Evolutionary conservation across 306 rosid genomes (phyloP).

Genomic region (Cyclanthera cordifolia): DNA sequence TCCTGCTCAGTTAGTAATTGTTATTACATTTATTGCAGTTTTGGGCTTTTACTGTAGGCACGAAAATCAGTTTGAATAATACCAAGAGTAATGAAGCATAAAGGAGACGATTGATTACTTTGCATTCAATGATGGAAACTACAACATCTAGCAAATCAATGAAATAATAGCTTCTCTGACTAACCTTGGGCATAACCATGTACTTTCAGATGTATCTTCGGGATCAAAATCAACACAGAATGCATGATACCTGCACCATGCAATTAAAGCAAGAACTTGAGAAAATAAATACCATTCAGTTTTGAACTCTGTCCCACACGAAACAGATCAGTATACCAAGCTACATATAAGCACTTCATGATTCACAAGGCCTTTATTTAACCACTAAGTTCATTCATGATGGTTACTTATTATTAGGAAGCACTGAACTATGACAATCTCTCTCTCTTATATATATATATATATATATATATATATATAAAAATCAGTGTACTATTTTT

Average conservation of each 20-base stretch:
- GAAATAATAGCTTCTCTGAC: constrained; percentile 4
- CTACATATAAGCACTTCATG: background rate
- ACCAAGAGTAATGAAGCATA: background rate
- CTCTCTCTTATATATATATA: background rate
- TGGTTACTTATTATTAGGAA: background rate
- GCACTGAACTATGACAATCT: background rate
- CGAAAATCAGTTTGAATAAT: background rate
- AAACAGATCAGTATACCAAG: background rate
- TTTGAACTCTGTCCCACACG: background rate
- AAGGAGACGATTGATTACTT: background rate
- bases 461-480: background rate
- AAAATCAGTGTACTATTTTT: too few species aligned
- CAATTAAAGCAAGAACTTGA: constrained; percentile 19
- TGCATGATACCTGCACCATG: constrained; percentile 81
- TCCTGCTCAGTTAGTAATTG: background rate
- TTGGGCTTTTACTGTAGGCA: background rate
- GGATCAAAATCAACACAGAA: constrained; percentile 94
- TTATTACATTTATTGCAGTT: background rate
- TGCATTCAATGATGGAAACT: background rate
- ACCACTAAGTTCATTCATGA: too few species aligned
- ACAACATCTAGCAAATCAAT: background rate
- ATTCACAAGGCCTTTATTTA: too few species aligned
- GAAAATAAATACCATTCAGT: constrained; percentile 6
- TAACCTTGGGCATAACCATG: constrained; percentile 98
- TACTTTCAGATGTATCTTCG: constrained; percentile 58